A percentile compares a stretch with the other conserved stretches of the same genome.
phyloP scores from a whole-genome alignment of 768 basidiomycete species.

The Auriscalpium microsporum region DNA sequence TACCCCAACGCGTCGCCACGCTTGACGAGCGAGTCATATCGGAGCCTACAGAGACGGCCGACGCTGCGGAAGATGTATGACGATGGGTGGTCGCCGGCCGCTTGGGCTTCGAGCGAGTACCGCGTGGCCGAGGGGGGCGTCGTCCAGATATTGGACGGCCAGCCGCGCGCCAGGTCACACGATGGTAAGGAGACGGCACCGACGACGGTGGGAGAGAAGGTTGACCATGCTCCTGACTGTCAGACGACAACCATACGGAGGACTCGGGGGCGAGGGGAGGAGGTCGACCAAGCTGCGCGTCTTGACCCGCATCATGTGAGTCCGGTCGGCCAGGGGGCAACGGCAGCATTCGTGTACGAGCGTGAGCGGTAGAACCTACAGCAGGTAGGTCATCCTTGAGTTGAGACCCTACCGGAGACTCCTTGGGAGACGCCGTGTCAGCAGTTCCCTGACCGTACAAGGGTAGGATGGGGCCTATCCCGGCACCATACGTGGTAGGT shows the following conservation, averaged over 20 bases:
- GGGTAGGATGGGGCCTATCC: slow-evolving; percentile 21
- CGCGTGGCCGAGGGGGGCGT: background rate
- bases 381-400: slow-evolving; percentile 18
- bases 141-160: background rate
- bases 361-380: background rate
- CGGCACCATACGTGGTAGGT: background rate
- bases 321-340: background rate
- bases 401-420: slow-evolving; percentile 5
- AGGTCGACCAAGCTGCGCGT: no score
- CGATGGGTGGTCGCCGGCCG: background rate
- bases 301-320: no score
- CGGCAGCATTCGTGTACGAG: background rate
- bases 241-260: no score
- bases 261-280: no score
- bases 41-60: slow-evolving; percentile 10
- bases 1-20: slow-evolving; percentile 1
- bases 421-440: no score
- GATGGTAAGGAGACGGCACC: background rate
- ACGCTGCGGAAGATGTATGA: slow-evolving; percentile 3
- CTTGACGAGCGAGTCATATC: slow-evolving; percentile 12
- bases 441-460: no score
- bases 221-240: background rate
- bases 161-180: background rate
- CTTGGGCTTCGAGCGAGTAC: background rate
- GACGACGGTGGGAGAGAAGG: background rate